Percentiles rank a stretch among this genome's conserved stretches.
Evolutionary conservation across 352 stramenopile genomes (phyloP).

Genomic region (Hyaloperonospora arabidopsidis): DNA sequence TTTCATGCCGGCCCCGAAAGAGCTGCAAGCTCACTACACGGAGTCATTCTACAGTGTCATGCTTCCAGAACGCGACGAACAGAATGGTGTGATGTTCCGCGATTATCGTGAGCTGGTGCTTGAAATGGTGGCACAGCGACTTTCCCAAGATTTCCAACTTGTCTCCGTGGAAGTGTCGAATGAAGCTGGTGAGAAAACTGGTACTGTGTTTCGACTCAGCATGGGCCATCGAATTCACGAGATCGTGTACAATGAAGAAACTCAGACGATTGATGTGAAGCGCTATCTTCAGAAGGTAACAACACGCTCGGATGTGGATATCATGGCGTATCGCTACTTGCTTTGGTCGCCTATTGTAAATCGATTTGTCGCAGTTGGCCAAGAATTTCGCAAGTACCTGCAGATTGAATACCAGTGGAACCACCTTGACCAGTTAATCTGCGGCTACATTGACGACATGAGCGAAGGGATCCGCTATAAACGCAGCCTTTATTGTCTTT

Average conservation of each 20-base stretch:
- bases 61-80: conserved; percentile 60
- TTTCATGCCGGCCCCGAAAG: conserved; percentile 72
- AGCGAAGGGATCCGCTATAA: conserved; percentile 78
- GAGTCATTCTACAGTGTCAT: conserved; percentile 84
- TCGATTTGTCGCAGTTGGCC: conserved; percentile 52
- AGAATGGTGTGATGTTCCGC: conserved; percentile 54
- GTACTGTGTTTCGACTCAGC: conserved; percentile 57
- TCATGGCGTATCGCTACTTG: conserved; percentile 78
- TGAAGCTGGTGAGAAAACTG: conserved; percentile 20
- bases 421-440: conserved; percentile 79
- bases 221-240: conserved; percentile 87
- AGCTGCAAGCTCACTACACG: conserved; percentile 75
- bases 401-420: conserved; percentile 82
- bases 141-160: conserved; percentile 85
- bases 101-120: conserved; percentile 74
- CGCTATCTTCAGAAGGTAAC: conserved; percentile 67
- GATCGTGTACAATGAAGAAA: conserved; percentile 82
- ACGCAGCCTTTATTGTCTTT: conserved; percentile 62
- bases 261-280: conserved; percentile 82
- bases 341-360: conserved; percentile 67
- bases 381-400: conserved; percentile 82
- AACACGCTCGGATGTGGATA: conserved; percentile 55
- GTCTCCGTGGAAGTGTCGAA: conserved; percentile 49
- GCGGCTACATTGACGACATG: conserved; percentile 83
- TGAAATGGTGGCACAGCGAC: conserved; percentile 79